Percentiles rank a stretch among this genome's conserved stretches.
Evolutionary conservation across 2,329 filamentous ascomycete species (phyloP).

Genomic region (Neofusicoccum ribis): DNA sequence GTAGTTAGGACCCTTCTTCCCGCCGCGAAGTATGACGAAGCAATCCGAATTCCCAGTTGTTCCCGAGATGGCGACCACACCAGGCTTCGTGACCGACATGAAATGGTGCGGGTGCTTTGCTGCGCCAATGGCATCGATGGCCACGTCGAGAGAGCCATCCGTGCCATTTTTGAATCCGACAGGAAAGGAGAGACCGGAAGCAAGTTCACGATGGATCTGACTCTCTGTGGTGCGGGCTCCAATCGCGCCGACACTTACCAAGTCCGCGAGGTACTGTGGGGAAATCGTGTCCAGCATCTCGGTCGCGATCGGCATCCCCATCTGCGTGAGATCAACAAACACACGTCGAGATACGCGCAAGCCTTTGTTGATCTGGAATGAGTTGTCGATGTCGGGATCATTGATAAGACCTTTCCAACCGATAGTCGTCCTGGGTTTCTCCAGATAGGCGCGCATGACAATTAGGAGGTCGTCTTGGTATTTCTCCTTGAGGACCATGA

Average conservation of each 20-base stretch:
- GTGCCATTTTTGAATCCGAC: conserved; percentile 99
- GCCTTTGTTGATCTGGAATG: conserved; percentile 99
- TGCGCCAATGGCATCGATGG: conserved; percentile 92
- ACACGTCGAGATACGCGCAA: conserved; percentile 82
- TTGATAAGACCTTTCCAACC: conserved; percentile 99
- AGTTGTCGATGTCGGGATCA: conserved; percentile 96
- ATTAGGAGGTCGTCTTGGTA: conserved; percentile 87
- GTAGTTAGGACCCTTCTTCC: conserved; percentile 92
- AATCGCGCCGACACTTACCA: conserved; percentile 87
- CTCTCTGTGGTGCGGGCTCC: conserved; percentile 94
- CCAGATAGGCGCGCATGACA: conserved; percentile 96
- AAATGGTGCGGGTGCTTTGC: conserved; percentile 94
- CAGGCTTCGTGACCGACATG: conserved; percentile 94
- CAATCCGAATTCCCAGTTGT: conserved; percentile 95
- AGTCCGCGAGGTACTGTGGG: conserved; percentile 91
- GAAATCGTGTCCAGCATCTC: conserved; percentile 99
- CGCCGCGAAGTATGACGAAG: conserved; percentile 92
- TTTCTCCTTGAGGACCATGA: conserved; percentile 81
- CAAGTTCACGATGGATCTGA: conserved; percentile 91
- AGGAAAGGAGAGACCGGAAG: conserved; percentile 91
- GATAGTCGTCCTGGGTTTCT: conserved; percentile 96
- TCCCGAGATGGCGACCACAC: conserved; percentile 90
- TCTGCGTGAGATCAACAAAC: conserved; percentile 86
- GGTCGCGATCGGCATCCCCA: conserved; percentile 93
- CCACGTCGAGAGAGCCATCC: conserved; percentile 83